Conservation (phyloP, 495 filamentous ascomycete species). For the Penicillium lagena region DNA sequence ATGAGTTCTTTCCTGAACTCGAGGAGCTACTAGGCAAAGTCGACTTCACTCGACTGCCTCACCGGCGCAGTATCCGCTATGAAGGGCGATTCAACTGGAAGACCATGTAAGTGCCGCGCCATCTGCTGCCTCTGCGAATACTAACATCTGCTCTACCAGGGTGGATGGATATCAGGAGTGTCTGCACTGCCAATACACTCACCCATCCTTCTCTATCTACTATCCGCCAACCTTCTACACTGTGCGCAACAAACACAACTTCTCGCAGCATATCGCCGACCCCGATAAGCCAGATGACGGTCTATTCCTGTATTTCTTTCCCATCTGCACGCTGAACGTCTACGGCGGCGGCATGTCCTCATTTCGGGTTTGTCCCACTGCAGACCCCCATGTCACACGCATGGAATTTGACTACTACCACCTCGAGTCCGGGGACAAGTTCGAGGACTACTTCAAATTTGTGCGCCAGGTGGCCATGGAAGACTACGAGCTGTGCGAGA, state of each 20-base stretch:
- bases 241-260: constrained; percentile 51
- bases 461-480: constrained; percentile 55
- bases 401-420: constrained; percentile 65
- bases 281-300: constrained; percentile 49
- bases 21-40: constrained; percentile 45
- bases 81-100: constrained; percentile 59
- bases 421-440: constrained; percentile 44
- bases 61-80: constrained; percentile 50
- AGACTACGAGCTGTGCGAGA: constrained; percentile 56
- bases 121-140: neutral
- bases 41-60: constrained; percentile 51
- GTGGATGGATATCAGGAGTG: constrained; percentile 60
- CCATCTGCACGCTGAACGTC: constrained; percentile 54
- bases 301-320: constrained; percentile 57
- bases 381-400: constrained; percentile 44
- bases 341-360: constrained; percentile 57
- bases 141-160: constrained; percentile 15
- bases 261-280: constrained; percentile 53
- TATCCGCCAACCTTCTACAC: constrained; percentile 55
- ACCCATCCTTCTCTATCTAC: constrained; percentile 52
- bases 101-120: constrained; percentile 42
- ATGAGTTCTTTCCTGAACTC: constrained; percentile 50
- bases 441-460: constrained; percentile 55
- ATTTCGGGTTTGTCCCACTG: constrained; percentile 51
- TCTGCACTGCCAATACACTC: constrained; percentile 58